These are phyloP conservation scores for Cornus suecica DNA, from an alignment of 148 eudicot genomes.

Conservation along the genomic window DNA sequence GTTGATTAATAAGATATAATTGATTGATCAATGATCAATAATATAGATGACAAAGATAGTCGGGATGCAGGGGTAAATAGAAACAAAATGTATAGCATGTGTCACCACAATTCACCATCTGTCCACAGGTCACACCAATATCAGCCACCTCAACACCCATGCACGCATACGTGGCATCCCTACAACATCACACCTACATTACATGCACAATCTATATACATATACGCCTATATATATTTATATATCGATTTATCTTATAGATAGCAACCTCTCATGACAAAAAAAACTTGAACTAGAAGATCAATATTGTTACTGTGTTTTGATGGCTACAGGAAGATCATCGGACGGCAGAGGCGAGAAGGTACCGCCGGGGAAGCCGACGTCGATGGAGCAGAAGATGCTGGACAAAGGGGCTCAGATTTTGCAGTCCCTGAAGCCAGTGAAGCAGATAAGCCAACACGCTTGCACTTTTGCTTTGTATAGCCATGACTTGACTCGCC, in stretches of 20 bases:
- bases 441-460: conserved; percentile 54
- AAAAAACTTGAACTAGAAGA: no score
- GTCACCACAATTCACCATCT: background rate
- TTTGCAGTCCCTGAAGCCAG: conserved; percentile 61
- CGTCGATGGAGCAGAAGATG: conserved; percentile 50
- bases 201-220: no score
- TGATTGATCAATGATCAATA: no score
- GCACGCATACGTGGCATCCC: background rate
- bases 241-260: no score
- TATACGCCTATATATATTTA: no score
- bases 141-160: background rate
- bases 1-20: no score
- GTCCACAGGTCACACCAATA: background rate
- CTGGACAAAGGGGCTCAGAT: conserved; percentile 67
- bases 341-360: conserved; percentile 22
- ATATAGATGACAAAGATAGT: no score
- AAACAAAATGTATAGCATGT: no score
- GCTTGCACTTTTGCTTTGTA: conserved; percentile 67
- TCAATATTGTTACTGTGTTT: background rate
- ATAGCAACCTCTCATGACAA: no score
- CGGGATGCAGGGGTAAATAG: no score
- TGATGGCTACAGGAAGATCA: background rate
- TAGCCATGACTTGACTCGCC: conserved; percentile 73
- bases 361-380: conserved; percentile 56
- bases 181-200: no score